Evolutionary conservation across 2,329 filamentous ascomycete genomes (phyloP), one percentile per base, ranked within the genome.

Genomic region (Cryphonectria radicalis): DNA sequence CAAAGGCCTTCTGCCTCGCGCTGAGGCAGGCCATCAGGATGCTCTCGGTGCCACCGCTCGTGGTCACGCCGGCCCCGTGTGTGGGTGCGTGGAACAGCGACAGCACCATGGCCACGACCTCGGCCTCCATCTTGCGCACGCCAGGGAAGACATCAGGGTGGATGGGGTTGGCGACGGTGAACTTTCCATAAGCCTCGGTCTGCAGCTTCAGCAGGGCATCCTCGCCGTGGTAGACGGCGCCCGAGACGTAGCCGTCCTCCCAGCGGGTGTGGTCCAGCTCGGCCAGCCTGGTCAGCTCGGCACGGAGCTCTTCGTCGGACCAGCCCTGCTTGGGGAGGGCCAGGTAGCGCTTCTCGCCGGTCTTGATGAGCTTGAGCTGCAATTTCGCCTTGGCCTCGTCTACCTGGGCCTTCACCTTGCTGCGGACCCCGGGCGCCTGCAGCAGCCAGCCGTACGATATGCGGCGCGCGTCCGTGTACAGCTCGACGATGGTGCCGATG

Each of bases 91-190:
- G 93, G 85, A 98, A 99, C 80, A 99, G 84, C 62, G 89, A 88
- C 73, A 97, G 84, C 42, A 97, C 94, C 95, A 99, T 99, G 75
- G 95, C 92, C 67, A 99, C 96, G 73, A 99, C 86, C 84, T 99
- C 96, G 62, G 96, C 95, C 85, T 99, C 96, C 96, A 99, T 99
- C 88, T 99, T 99, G 77, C 96, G 88, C 67, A 99, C 95, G 40
- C 95, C 96, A 22, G 96, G 96, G 83, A 99, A 99, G 60, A 99
- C 95, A 82, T 99, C 96, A 8, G 96, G 96, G 81, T 99, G 96
- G 76, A 99, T 96, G 3, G 96, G 96, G 81, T 99, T 99, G 55
- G 94, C 89, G 42, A 99, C 96, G 66, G 94, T 95, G 80, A 99
- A 99, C 81, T 93, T 92, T 75, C 93, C 92, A 85, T 95, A 98